These are phyloP conservation scores for Candida dubliniensis DNA, from an alignment of 1,139 yeast species.

Conservation along the genomic window DNA sequence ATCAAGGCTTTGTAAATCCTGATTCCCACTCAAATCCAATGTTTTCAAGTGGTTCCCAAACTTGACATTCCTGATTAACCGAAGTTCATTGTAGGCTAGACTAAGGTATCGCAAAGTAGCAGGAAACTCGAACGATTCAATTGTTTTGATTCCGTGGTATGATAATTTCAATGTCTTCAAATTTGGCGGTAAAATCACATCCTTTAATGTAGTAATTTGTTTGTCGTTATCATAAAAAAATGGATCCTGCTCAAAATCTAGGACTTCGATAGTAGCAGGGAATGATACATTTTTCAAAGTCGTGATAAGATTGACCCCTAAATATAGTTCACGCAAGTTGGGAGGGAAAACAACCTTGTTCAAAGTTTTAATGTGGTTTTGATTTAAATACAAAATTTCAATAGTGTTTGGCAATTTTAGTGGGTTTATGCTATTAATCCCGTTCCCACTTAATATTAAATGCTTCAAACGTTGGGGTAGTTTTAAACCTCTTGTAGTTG, in stretches of 20 bases:
- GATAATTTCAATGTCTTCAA: constrained; percentile 39
- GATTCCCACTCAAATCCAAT: constrained; percentile 46
- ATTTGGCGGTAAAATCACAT: constrained; percentile 40
- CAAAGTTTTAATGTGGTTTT: constrained; percentile 47
- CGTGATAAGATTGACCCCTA: constrained; percentile 47
- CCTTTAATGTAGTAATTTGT: constrained; percentile 44
- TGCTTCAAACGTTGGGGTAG: constrained; percentile 34
- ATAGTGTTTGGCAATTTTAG: constrained; percentile 44
- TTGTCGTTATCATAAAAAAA: constrained; percentile 39
- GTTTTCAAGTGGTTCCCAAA: constrained; percentile 36
- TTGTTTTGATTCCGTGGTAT: constrained; percentile 40
- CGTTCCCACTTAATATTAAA: constrained; percentile 40
- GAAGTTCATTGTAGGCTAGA: constrained; percentile 42
- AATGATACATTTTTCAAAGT: constrained; percentile 46
- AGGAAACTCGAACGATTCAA: constrained; percentile 46
- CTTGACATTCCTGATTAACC: constrained; percentile 36
- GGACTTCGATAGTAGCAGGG: constrained; percentile 38
- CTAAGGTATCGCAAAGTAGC: constrained; percentile 30
- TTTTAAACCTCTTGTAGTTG: constrained; percentile 47
- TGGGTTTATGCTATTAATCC: constrained; percentile 49
- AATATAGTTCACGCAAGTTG: constrained; percentile 34
- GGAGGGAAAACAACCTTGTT: constrained; percentile 46
- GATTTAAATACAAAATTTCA: constrained; percentile 36
- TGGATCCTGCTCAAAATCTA: constrained; percentile 48
- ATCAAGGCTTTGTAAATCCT: constrained; percentile 40